These are phyloP conservation scores for Nannochloropsis gaditana DNA, from an alignment of 108 stramenopile genomes.

Conservation along the genomic window DNA sequence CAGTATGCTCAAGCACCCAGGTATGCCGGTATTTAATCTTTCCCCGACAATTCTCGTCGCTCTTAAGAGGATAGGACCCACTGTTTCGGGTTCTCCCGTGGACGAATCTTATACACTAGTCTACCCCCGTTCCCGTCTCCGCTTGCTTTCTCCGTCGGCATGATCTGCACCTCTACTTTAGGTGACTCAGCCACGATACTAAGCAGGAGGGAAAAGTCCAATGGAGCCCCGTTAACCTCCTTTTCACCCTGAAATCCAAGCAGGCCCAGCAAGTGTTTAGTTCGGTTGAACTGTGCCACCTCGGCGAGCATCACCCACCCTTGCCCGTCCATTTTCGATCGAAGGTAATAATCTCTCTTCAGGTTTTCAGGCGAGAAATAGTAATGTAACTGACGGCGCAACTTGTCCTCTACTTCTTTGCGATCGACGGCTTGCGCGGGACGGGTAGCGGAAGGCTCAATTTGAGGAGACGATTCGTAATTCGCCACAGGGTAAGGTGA, in stretches of 20 bases:
- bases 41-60: neutral
- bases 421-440: too few relatives aligned
- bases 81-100: neutral
- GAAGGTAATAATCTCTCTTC: neutral
- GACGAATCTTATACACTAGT: neutral
- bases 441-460: too few relatives aligned
- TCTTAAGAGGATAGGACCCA: neutral
- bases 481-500: too few relatives aligned
- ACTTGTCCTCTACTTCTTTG: neutral
- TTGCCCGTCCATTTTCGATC: neutral
- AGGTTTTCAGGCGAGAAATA: slow-evolving; percentile 2
- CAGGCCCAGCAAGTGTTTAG: neutral
- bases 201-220: neutral
- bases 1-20: too few relatives aligned
- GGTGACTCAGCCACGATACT: neutral
- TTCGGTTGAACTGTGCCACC: neutral
- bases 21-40: too few relatives aligned
- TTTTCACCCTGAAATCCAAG: neutral
- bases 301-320: neutral
- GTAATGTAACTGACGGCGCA: neutral
- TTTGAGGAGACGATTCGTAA: too few relatives aligned
- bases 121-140: neutral
- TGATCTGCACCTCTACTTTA: neutral
- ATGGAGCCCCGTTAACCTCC: neutral
- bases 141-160: neutral